Base-by-base conservation (phyloP, 2,329 filamentous ascomycete genomes). In the Colletotrichum spinosum region DNA sequence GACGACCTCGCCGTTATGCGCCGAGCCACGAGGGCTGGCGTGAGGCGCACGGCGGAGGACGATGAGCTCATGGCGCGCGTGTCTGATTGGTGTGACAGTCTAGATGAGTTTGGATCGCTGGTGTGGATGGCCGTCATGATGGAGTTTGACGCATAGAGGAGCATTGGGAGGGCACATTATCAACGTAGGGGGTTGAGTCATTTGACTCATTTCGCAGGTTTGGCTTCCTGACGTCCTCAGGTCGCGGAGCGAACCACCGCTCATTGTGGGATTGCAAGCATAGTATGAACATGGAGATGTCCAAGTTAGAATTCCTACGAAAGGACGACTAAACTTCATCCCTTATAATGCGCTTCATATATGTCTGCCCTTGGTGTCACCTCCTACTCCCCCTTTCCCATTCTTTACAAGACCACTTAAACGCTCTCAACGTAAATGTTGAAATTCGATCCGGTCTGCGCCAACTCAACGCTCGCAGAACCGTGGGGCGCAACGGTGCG, bases 41-140 rank as follows among this genome's bases (percentile, higher is more conserved):
- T 5, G 8, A 11, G n/a, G 3, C n/a, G 37, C 12, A 33, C 34
- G 11, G n/a, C 34, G 11, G 57, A 65, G 45, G 57, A 61, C 7
- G 25, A 44, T 9, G 52, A 33, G 17, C 17, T 68, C 9, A 54
- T 68, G 37, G 42, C 64, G 3, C 69, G 68, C 39, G 41, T 74
- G 25, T 66, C 49, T 3, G 63, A 57, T n/a, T 75, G 73, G 72
- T 74, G 72, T 38, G 70, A 72, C 51, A 65, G 48, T 6, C 9
- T 69, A 5, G 73, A 74, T 60, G 72, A 72, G n/a, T 70, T 73
- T 45, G 69, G 65, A 44, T 72, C 56, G 11, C 68, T 70, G 62
- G 63, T 73, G 2, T 73, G 68, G 78, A 79, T 71, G 72, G 70
- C 71, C 2, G 62, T 65, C 3, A 46, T 70, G 55, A 75, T 79